Percentiles rank a stretch among this genome's conserved stretches.
Conservation (phyloP, 1,284 basidiomycete species). For the Leccinum glutinopallens region DNA sequence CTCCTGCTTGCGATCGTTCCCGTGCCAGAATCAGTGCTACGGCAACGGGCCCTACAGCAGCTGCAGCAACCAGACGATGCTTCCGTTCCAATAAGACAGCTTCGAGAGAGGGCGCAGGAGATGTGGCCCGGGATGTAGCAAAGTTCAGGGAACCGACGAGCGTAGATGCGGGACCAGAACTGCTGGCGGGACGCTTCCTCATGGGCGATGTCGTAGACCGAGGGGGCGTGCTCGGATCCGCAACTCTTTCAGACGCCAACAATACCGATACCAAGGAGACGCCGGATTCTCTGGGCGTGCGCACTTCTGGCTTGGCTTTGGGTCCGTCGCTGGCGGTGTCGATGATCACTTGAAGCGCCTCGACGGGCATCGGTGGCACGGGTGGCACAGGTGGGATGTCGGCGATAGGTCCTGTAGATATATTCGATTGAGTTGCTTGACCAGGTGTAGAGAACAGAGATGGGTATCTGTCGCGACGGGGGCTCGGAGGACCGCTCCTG, state of each 20-base stretch:
- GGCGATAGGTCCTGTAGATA: neutral
- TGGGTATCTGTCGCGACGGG: constrained; percentile 29
- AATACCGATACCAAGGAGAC: neutral
- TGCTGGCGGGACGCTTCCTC: constrained; percentile 26
- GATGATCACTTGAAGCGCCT: neutral
- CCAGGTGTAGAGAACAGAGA: constrained; percentile 17
- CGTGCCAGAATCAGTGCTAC: neutral
- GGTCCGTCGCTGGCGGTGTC: constrained; percentile 3
- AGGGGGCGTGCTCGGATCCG: neutral
- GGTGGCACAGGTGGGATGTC: neutral
- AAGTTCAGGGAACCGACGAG: constrained; percentile 19
- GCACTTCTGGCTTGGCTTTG: constrained; percentile 6
- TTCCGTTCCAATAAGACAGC: constrained; percentile 53
- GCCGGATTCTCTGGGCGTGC: too few relatives aligned
- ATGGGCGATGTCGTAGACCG: neutral
- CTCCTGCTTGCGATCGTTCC: neutral
- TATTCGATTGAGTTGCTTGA: constrained; percentile 8
- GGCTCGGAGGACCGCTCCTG: constrained; percentile 59
- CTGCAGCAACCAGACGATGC: constrained; percentile 37
- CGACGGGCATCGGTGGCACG: neutral
- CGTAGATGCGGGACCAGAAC: constrained; percentile 10
- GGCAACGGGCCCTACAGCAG: constrained; percentile 3
- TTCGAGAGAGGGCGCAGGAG: constrained; percentile 61
- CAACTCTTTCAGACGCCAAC: neutral
- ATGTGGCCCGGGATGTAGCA: constrained; percentile 30